phyloP scores from a whole-genome alignment of 345 rosid genomes.

The Jatropha curcas region DNA sequence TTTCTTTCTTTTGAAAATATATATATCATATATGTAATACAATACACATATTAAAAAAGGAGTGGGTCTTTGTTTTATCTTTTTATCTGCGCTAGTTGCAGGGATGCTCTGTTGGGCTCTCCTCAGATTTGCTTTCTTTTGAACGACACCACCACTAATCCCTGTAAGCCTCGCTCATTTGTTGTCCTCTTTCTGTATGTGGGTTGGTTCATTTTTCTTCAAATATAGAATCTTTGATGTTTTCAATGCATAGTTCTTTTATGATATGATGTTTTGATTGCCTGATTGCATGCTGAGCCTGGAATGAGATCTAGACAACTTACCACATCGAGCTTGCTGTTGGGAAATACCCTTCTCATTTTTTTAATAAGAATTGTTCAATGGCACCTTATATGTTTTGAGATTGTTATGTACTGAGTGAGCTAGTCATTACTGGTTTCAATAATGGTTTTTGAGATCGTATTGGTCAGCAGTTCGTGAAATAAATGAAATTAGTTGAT shows the following conservation, averaged over 20 bases:
- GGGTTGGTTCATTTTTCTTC: background rate
- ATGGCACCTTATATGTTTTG: background rate
- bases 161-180: conserved; percentile 23
- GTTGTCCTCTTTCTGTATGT: background rate
- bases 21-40: conserved; percentile 5
- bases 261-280: background rate
- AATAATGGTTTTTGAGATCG: background rate
- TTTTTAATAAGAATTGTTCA: background rate
- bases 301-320: conserved; percentile 10
- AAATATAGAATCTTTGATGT: background rate
- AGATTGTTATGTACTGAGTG: background rate
- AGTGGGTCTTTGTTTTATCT: conserved; percentile 1
- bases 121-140: conserved; percentile 34
- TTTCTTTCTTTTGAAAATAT: background rate
- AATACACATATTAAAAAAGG: conserved; percentile 10
- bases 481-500: background rate
- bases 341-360: background rate
- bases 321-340: background rate
- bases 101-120: conserved; percentile 27
- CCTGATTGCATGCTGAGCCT: background rate
- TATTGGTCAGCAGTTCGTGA: background rate
- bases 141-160: conserved; percentile 9
- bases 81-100: conserved; percentile 2
- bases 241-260: background rate
- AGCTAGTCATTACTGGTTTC: background rate